A percentile compares a stretch with the other conserved stretches of the same genome.
Evolutionary conservation across 768 basidiomycete genomes (phyloP).

Genomic region (Crucibulum laeve): DNA sequence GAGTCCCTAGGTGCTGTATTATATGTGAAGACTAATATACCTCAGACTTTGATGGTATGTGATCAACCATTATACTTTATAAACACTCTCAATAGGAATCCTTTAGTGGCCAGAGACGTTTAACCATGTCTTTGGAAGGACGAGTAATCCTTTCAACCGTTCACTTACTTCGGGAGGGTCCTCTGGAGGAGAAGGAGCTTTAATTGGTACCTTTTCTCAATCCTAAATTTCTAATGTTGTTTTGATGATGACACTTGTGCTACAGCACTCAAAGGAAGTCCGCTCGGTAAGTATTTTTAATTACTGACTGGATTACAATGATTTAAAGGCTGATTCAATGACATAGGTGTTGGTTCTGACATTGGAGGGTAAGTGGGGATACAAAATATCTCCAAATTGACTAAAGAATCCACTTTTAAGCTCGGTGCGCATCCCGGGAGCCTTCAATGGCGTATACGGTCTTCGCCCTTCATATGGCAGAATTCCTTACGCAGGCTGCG

Average conservation of each 20-base stretch:
- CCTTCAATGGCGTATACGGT: slow-evolving; percentile 67
- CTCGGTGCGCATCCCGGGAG: slow-evolving; percentile 67
- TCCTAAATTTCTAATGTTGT: background rate
- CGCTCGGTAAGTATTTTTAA: slow-evolving; percentile 26
- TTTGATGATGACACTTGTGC: background rate
- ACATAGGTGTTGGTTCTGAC: slow-evolving; percentile 73
- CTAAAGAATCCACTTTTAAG: slow-evolving; percentile 24
- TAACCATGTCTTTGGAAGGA: slow-evolving; percentile 78
- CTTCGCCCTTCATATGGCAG: slow-evolving; percentile 67
- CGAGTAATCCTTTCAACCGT: slow-evolving; percentile 71
- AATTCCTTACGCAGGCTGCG: slow-evolving; percentile 64
- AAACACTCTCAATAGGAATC: background rate
- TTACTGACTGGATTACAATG: background rate
- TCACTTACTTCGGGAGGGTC: slow-evolving; percentile 74
- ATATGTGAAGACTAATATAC: slow-evolving; percentile 73
- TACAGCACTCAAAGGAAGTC: slow-evolving; percentile 39
- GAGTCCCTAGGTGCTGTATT: slow-evolving; percentile 64
- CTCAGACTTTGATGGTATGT: slow-evolving; percentile 72
- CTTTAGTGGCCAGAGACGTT: slow-evolving; percentile 70
- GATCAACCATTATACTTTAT: background rate
- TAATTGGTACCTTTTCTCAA: slow-evolving; percentile 42
- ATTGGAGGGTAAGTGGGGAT: slow-evolving; percentile 59
- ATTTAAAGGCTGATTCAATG: slow-evolving; percentile 19
- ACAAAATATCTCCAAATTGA: background rate
- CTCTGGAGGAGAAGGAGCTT: slow-evolving; percentile 82